A percentile compares a stretch with the other conserved stretches of the same genome.
phyloP scores from a whole-genome alignment of 177 flowering plant species.

The Vitis hybrid region DNA sequence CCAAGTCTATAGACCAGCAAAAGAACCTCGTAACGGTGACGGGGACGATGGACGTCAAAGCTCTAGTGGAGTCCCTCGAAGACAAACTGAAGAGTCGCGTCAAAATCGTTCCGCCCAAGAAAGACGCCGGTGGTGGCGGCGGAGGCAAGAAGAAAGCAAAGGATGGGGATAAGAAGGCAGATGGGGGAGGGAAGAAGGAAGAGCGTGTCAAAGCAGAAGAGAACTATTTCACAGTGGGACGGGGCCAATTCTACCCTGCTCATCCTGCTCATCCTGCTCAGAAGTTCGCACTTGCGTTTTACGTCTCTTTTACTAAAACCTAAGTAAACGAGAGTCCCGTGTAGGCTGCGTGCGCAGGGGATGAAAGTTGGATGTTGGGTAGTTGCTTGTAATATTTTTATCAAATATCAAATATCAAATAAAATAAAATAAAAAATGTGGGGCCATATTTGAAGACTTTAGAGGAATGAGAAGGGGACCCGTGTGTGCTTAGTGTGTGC shows the following conservation, averaged over 20 bases:
- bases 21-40: slow-evolving; percentile 71
- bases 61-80: slow-evolving; percentile 34
- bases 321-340: too few relatives aligned
- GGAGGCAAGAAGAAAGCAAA: slow-evolving; percentile 17
- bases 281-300: background rate
- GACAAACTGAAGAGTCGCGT: slow-evolving; percentile 55
- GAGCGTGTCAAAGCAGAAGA: slow-evolving; percentile 17
- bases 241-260: too few relatives aligned
- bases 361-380: too few relatives aligned
- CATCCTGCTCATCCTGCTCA: background rate
- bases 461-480: too few relatives aligned
- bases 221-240: background rate
- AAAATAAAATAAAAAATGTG: too few relatives aligned
- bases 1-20: slow-evolving; percentile 36
- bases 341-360: too few relatives aligned
- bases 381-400: too few relatives aligned
- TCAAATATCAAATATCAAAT: too few relatives aligned
- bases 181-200: slow-evolving; percentile 20
- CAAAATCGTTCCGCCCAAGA: slow-evolving; percentile 54
- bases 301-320: too few relatives aligned
- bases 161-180: slow-evolving; percentile 21
- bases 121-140: slow-evolving; percentile 27
- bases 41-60: slow-evolving; percentile 71
- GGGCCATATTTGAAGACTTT: too few relatives aligned
- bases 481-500: too few relatives aligned